Percentiles rank a stretch among this genome's conserved stretches.
Conservation (phyloP, 2,329 filamentous ascomycete genomes). For the Cladophialophora exuberans region DNA sequence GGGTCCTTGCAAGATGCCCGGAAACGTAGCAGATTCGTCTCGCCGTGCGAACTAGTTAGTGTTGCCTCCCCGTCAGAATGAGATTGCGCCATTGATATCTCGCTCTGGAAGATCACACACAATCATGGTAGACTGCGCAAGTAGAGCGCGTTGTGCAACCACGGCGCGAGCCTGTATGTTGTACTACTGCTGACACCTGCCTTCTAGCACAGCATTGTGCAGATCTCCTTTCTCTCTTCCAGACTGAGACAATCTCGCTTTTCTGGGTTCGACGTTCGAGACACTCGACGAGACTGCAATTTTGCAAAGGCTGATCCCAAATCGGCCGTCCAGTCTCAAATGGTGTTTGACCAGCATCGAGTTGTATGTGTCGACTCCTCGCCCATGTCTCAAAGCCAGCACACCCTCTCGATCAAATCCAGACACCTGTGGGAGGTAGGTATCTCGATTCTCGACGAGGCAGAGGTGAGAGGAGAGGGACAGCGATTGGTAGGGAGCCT, state of each 20-base stretch:
- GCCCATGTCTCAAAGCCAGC: slow-evolving; percentile 5
- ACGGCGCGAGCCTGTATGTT: slow-evolving; percentile 5
- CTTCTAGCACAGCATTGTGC: slow-evolving; percentile 4
- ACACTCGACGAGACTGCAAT: slow-evolving; percentile 1
- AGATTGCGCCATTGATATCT: too few relatives aligned
- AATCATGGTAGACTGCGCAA: background rate
- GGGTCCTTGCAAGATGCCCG: background rate
- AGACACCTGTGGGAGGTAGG: too few relatives aligned
- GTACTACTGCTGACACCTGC: slow-evolving; percentile 7
- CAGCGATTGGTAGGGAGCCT: too few relatives aligned
- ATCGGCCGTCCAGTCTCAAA: slow-evolving; percentile 12
- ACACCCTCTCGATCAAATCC: background rate
- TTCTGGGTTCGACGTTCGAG: background rate
- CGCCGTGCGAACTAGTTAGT: background rate
- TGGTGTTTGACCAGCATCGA: background rate
- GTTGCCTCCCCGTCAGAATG: background rate
- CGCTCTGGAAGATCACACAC: too few relatives aligned
- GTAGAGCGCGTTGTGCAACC: background rate
- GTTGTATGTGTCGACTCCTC: slow-evolving; percentile 4
- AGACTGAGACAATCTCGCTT: slow-evolving; percentile 11
- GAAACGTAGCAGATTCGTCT: background rate
- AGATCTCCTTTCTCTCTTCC: slow-evolving; percentile 3
- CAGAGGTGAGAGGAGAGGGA: background rate
- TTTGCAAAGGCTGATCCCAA: slow-evolving; percentile 12
- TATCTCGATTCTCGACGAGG: too few relatives aligned